Evolutionary conservation across 2,329 filamentous ascomycete species (phyloP), one percentile per base, ranked within the genome.

Genomic region (Incumbomyces delicatus): DNA sequence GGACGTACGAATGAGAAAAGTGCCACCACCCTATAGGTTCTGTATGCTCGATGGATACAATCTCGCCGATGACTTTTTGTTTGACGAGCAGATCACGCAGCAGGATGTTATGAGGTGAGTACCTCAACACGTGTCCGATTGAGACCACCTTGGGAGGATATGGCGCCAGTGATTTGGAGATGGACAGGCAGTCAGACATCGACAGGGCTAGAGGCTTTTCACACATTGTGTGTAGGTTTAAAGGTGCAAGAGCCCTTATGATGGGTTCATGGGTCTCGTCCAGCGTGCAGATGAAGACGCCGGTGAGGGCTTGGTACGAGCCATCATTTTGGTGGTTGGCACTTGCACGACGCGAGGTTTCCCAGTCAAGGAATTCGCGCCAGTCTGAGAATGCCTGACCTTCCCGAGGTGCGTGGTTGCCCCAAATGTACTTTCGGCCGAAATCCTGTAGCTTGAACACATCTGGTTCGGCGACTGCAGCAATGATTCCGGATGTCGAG

Each of bases 11-110:
- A 63, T 95, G 89, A 0, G 84, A 75, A 62, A 94, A 96, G 63
- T 96, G 92, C 87, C 88, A 96, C 81, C 85, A 94, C 1, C 92
- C 92, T 0, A 98, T 83, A 0, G 92, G 92, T 63, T 96, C 92
- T 0, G 87, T 92, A 65, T 96, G 92, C 53, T 94, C 85, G 33
- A 95, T 74, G 33, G 85, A 90, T 44, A 94, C 70, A 27, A 95
- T 72, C 46, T 95, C 85, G 6, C 92, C 92, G 59, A 98, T 83
- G 11, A 81, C 77, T 11, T 75, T 74, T 44, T 94, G 79, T 53
- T 84, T 75, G 1, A 88, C 74, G 4, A 96, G 72, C 13, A 96
- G 69, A 60, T 83, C 81, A 41, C 88, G 80, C 22, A 98, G 73
- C 47, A 90, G 69, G 64, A 87, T 83, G 61, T 96, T 96, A 64